Evolutionary conservation across 805 yeast species (phyloP).

Genomic region (Barnettozyma vustinii): DNA sequence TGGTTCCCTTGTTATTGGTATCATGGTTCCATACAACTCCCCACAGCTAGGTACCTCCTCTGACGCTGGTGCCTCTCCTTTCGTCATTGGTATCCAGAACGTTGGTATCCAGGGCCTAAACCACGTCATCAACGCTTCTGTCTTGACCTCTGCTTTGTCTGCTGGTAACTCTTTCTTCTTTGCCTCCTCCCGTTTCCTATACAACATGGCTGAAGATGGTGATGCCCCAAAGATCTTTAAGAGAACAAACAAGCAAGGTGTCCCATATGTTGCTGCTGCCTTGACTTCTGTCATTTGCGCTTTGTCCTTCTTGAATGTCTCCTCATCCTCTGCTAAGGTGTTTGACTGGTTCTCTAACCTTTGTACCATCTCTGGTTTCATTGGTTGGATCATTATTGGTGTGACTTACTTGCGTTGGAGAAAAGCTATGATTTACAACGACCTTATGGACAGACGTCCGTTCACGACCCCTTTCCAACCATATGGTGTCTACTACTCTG

Average conservation of each 20-base stretch:
- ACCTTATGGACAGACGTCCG: conserved; percentile 50
- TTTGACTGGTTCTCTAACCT: conserved; percentile 72
- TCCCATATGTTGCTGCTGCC: conserved; percentile 54
- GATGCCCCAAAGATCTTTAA: conserved; percentile 71
- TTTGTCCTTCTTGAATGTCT: conserved; percentile 66
- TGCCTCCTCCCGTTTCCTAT: conserved; percentile 69
- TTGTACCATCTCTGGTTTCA: conserved; percentile 69
- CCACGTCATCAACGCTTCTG: conserved; percentile 72
- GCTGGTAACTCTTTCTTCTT: conserved; percentile 80
- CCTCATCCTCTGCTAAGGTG: conserved; percentile 49
- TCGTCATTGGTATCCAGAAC: conserved; percentile 71
- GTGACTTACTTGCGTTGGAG: conserved; percentile 65
- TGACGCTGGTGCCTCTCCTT: conserved; percentile 70
- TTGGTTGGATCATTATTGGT: conserved; percentile 71
- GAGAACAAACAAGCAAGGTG: conserved; percentile 61
- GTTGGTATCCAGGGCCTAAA: conserved; percentile 66
- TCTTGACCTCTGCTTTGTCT: conserved; percentile 72
- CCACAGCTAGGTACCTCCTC: conserved; percentile 46
- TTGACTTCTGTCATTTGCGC: conserved; percentile 40
- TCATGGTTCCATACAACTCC: conserved; percentile 59
- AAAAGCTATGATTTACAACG: conserved; percentile 52
- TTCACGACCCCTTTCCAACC: conserved; percentile 54
- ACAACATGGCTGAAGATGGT: conserved; percentile 66
- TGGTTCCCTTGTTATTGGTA: conserved; percentile 65
- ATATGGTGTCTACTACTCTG: conserved; percentile 49